Evolutionary conservation across 208 protist genomes (phyloP).

Genomic region (Crithidia expoeki): DNA sequence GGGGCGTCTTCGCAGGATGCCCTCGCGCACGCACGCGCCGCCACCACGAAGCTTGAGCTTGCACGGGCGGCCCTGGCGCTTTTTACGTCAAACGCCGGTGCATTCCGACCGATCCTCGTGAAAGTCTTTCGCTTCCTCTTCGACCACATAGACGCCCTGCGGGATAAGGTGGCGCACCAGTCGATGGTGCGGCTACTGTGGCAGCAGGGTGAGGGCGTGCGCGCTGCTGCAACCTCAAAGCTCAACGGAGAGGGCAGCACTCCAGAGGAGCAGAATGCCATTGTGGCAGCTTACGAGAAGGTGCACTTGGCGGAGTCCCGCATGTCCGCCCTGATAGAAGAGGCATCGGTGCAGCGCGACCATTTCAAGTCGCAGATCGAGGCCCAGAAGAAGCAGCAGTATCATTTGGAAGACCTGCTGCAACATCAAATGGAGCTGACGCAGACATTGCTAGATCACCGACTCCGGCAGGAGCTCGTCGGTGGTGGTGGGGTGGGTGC

Average conservation of each 20-base stretch:
- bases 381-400: conserved; percentile 40
- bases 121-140: conserved; percentile 79
- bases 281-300: conserved; percentile 62
- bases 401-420: conserved; percentile 63
- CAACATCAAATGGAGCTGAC: conserved; percentile 76
- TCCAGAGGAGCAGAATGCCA: conserved; percentile 43
- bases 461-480: conserved; percentile 16
- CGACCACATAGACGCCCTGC: conserved; percentile 64
- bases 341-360: conserved; percentile 76
- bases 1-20: neutral
- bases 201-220: conserved; percentile 2
- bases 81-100: conserved; percentile 78
- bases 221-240: neutral
- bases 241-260: conserved; percentile 3
- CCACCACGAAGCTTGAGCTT: conserved; percentile 63
- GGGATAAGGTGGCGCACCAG: conserved; percentile 40
- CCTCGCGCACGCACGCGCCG: conserved; percentile 11
- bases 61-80: conserved; percentile 73
- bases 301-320: conserved; percentile 69
- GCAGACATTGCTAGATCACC: conserved; percentile 43
- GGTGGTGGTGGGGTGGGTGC: conserved; percentile 6
- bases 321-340: conserved; percentile 79
- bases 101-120: conserved; percentile 69
- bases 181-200: conserved; percentile 9
- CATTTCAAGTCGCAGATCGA: conserved; percentile 72